Base-by-base conservation (phyloP, 2,329 filamentous ascomycete species). In the Talaromyces islandicus region DNA sequence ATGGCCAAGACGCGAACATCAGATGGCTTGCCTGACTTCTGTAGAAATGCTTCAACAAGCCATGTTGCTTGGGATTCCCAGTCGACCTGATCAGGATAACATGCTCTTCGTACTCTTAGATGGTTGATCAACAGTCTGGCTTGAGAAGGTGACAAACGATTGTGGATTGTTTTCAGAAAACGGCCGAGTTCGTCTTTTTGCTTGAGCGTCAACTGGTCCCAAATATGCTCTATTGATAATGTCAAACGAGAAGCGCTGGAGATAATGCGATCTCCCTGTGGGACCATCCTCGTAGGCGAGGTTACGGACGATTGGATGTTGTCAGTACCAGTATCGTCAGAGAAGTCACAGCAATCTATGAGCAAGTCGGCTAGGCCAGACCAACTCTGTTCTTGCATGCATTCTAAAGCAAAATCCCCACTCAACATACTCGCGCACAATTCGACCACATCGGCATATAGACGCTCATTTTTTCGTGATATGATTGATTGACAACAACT, bases 391-490 rank as follows among this genome's bases (percentile, higher is more conserved):
- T 69, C 67, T n/a, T 66, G 55, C 59, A 77, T 58, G 30, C 71
- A 69, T 35, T 73, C 62, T 14, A 64, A 62, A 29, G 67, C 58
- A 58, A 70, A 76, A 25, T 75, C 74, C 10, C 75, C 73, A 56
- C 77, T 75, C 46, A 78, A 58, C 43, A 73, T 69, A 60, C 71
- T 76, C 29, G 76, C 60, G 63, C 73, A 77, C 55, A 78, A 63
- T 58, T 78, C 74, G 58, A 77, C 60, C 29, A 76, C 69, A 61
- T 77, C 75, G 1, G 74, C 70, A 55, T 77, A 71, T 25, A 77
- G 66, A 17, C 73, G 70, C 24, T 70, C 69, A 58, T 76, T 74
- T 29, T 77, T 70, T 51, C 70, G 75, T 55, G 69, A 65, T 1
- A 71, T 63, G 43, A 74, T 71, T 38, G 67, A 62, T 24, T 66